Evolutionary conservation across 148 eudicot species (phyloP), one percentile per base, ranked within the genome.

Genomic region (Mesembryanthemum crystallinum): DNA sequence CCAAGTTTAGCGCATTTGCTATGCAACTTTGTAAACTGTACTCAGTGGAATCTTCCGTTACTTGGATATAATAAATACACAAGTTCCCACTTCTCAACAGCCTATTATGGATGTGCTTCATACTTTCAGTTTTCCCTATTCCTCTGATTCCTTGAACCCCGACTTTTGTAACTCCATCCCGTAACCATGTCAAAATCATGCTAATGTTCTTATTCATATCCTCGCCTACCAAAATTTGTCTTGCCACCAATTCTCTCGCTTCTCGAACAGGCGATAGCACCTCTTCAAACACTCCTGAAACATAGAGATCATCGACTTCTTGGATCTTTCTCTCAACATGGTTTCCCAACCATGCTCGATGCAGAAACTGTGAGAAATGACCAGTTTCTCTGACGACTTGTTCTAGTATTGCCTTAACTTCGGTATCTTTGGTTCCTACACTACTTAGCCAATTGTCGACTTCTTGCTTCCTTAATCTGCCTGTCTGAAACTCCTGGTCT

Each of bases 111-210:
- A 78, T 64, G 63, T 72, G 72, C 49, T 3, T 78, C 67, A 73
- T 57, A 0, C 72, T 23, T 21, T 45, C 81, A 20, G 81, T 78
- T 73, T 78, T 78, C 7, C 81, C 81, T 0, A 78, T 30, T 42
- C 81, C 81, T 64, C 30, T 4, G 9, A 39, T 43, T 43, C 81
- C 81, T 23, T 73, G 65, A 37, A 78, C 76, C 42, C 81, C 81
- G n/a, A 78, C 72, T n/a, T 24, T 39, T 27, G 76, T 78, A 21
- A 57, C 72, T n/a, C 65, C 72, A 65, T 15, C n/a, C 1, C 11
- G 21, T 58, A 78, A 78, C 77, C 76, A 78, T 15, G 32, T 3
- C 24, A 13, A 27, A 4, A 78, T 78, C 58, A 12, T 78, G 2
- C 6, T 17, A 1, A 39, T n/a, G 60, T 65, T 72, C 25, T 78